A percentile compares a stretch with the other conserved stretches of the same genome.
Conservation (phyloP, 2,329 filamentous ascomycete species). For the Didymella sp. region DNA sequence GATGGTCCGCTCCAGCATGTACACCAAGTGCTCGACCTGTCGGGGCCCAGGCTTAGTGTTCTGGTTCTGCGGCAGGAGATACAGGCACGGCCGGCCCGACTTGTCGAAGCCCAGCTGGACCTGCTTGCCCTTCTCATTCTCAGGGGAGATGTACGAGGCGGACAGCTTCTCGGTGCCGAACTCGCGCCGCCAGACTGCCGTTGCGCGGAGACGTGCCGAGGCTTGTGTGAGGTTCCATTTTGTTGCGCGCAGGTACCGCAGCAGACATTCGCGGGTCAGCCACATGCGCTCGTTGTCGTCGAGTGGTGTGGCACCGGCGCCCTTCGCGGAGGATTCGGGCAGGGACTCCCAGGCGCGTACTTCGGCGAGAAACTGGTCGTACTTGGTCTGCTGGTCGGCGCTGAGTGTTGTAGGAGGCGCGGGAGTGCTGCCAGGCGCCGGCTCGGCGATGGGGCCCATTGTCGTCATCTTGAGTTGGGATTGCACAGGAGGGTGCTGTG, state of each 20-base stretch:
- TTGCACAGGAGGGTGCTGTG: neutral
- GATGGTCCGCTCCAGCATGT: conserved; percentile 89
- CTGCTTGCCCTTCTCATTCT: conserved; percentile 98
- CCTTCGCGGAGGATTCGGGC: conserved; percentile 67
- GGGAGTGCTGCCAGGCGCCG: conserved; percentile 62
- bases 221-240: conserved; percentile 82
- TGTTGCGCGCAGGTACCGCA: conserved; percentile 90
- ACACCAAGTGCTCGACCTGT: conserved; percentile 93
- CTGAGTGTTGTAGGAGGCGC: conserved; percentile 67
- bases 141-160: conserved; percentile 84
- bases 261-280: conserved; percentile 88
- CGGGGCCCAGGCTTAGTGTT: conserved; percentile 87
- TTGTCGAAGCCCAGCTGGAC: conserved; percentile 88
- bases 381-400: conserved; percentile 80
- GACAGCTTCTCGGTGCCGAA: conserved; percentile 80
- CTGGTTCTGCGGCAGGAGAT: conserved; percentile 86
- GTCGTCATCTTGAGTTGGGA: conserved; percentile 35
- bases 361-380: conserved; percentile 74
- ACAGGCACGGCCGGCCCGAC: conserved; percentile 83
- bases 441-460: conserved; percentile 44
- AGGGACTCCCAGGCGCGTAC: conserved; percentile 76
- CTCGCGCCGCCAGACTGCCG: conserved; percentile 86
- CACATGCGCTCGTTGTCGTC: conserved; percentile 84
- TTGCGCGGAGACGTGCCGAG: conserved; percentile 78
- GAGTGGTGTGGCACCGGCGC: conserved; percentile 66